A percentile compares a stretch with the other conserved stretches of the same genome.
These are phyloP conservation scores for Myriosclerotinia curreyana DNA, from an alignment of 2,329 filamentous ascomycete species.

Conservation along the genomic window DNA sequence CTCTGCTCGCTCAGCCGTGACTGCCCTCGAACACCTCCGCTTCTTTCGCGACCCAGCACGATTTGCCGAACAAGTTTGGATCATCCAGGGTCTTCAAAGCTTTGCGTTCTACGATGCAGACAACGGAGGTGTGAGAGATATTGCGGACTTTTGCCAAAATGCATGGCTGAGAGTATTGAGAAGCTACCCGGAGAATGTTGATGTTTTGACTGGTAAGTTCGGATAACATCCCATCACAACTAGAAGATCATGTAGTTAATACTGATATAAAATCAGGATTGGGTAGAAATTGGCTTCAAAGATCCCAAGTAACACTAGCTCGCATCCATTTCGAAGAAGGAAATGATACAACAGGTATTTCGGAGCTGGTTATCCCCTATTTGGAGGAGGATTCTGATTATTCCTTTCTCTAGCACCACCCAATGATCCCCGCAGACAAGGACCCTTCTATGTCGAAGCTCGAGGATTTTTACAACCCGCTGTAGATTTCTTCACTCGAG, in stretches of 20 bases:
- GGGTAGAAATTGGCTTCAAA: slow-evolving; percentile 50
- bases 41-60: slow-evolving; percentile 41
- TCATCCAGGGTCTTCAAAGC: slow-evolving; percentile 47
- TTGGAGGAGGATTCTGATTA: slow-evolving; percentile 28
- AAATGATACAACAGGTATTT: slow-evolving; percentile 36
- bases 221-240: not conserved
- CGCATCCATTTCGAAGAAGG: slow-evolving; percentile 48
- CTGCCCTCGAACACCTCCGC: slow-evolving; percentile 41
- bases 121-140: slow-evolving; percentile 44
- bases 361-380: slow-evolving; percentile 16
- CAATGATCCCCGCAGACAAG: slow-evolving; percentile 38
- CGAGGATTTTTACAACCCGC: slow-evolving; percentile 50
- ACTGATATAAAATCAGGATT: slow-evolving; percentile 41
- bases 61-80: slow-evolving; percentile 43
- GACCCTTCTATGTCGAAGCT: slow-evolving; percentile 50
- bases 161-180: slow-evolving; percentile 47
- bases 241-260: not conserved
- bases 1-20: slow-evolving; percentile 42
- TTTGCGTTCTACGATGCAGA: slow-evolving; percentile 51
- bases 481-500: slow-evolving; percentile 49
- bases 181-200: slow-evolving; percentile 45
- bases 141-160: slow-evolving; percentile 49
- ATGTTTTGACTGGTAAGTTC: slow-evolving; percentile 44
- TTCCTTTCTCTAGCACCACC: slow-evolving; percentile 38
- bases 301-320: slow-evolving; percentile 49